Evolutionary conservation across 805 yeast species (phyloP).

Genomic region (Starmerella potacharoeniae): DNA sequence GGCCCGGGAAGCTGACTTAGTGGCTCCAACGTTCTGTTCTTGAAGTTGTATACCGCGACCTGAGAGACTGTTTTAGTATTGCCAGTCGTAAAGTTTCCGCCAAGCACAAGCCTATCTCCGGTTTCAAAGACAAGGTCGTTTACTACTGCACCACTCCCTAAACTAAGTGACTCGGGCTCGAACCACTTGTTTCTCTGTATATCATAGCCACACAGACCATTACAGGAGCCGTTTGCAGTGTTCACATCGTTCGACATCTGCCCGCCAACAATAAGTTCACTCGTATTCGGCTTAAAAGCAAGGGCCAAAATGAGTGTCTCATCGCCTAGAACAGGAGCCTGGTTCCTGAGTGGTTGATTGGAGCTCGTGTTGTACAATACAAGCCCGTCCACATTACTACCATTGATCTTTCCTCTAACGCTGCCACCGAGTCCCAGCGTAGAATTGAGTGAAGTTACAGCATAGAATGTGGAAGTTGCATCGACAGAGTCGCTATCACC

Average conservation of each 20-base stretch:
- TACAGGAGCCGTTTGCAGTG: conserved; percentile 3
- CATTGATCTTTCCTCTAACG: background rate
- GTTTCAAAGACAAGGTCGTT: conserved; percentile 30
- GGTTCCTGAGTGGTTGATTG: background rate
- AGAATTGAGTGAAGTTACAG: conserved; percentile 14
- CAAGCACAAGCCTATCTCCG: conserved; percentile 32
- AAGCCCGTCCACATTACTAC: background rate
- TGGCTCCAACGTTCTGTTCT: conserved; percentile 33
- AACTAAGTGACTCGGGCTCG: background rate
- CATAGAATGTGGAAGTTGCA: background rate
- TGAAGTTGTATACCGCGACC: conserved; percentile 48
- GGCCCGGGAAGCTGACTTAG: conserved; percentile 32
- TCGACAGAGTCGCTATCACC: background rate
- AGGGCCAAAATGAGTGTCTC: conserved; percentile 2
- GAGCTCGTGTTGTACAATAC: conserved; percentile 3
- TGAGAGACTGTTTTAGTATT: conserved; percentile 28
- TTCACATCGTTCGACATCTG: background rate
- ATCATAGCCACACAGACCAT: conserved; percentile 46
- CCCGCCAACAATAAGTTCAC: conserved; percentile 13
- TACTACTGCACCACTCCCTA: conserved; percentile 2
- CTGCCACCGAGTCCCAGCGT: conserved; percentile 14
- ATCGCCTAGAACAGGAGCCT: conserved; percentile 8
- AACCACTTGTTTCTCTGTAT: conserved; percentile 29
- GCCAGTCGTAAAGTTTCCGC: conserved; percentile 44
- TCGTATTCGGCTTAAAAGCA: conserved; percentile 12